phyloP scores from a whole-genome alignment of 2,329 filamentous ascomycete species.

The Epichloe sibirici region DNA sequence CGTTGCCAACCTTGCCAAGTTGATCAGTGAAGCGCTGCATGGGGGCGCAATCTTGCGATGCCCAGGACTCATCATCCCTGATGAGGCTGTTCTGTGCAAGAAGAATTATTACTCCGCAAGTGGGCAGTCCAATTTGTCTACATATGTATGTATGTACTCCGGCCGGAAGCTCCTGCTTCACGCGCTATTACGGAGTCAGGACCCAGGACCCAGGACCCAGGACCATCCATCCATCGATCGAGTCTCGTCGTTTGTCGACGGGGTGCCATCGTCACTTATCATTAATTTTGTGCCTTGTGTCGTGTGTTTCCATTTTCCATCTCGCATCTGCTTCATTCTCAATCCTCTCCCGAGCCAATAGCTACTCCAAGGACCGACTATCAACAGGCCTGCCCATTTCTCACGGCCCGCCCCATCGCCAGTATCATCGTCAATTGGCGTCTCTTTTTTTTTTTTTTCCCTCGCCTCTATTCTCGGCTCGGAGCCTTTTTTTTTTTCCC shows the following conservation, averaged over 20 bases:
- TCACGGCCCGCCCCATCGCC: not conserved
- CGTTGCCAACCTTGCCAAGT: too few species aligned
- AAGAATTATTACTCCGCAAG: not conserved
- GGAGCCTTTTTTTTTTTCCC: slow-evolving; percentile 1
- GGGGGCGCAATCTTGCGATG: slow-evolving; percentile 5
- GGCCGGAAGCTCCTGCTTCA: not conserved
- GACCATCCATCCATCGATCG: not conserved
- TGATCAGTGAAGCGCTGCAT: too few species aligned
- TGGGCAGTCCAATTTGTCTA: slow-evolving; percentile 3
- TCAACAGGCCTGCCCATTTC: not conserved
- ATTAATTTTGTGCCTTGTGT: too few species aligned
- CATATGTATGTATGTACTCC: too few species aligned
- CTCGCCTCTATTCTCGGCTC: not conserved
- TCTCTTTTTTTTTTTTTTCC: not conserved
- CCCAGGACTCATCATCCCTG: slow-evolving; percentile 4
- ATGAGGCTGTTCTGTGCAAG: not conserved
- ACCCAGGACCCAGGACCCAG: not conserved
- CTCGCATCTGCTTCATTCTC: too few species aligned
- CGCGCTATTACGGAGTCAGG: not conserved
- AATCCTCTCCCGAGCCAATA: too few species aligned
- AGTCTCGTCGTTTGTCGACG: not conserved
- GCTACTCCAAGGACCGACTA: too few species aligned
- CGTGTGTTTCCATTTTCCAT: too few species aligned
- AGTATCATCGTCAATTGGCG: slow-evolving; percentile 1
- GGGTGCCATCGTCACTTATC: too few species aligned